Evolutionary conservation across 306 rosid genomes (phyloP).

Genomic region (Prunus davidiana): DNA sequence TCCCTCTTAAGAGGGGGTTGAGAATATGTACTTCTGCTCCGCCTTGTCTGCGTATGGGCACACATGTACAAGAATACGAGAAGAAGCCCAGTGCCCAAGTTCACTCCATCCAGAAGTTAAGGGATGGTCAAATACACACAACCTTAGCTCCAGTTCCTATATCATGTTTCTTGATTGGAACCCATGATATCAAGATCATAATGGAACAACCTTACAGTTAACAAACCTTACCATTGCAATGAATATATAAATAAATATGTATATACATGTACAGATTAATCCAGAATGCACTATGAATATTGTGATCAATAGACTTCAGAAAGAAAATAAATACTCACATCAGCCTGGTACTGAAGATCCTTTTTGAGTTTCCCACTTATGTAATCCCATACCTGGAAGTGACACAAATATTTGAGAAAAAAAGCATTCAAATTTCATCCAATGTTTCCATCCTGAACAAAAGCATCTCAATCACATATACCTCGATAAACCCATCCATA

Average conservation of each 20-base stretch:
- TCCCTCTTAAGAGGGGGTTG: neutral
- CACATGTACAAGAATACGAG: neutral
- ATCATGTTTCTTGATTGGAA: neutral
- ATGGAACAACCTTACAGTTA: neutral
- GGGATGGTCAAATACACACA: neutral
- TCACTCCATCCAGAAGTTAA: neutral
- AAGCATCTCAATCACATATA: slow-evolving; percentile 27
- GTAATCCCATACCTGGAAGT: slow-evolving; percentile 89
- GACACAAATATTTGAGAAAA: slow-evolving; percentile 9
- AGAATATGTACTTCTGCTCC: neutral
- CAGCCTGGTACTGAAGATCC: slow-evolving; percentile 99
- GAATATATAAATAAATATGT: neutral
- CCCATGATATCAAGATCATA: neutral
- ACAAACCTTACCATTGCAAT: neutral
- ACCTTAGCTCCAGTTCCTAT: neutral
- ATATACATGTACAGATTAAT: neutral
- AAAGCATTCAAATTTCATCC: slow-evolving; percentile 12
- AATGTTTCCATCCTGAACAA: neutral
- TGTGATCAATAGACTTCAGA: neutral
- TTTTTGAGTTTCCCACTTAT: slow-evolving; percentile 96
- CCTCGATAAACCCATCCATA: slow-evolving; percentile 98
- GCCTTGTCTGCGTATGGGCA: neutral
- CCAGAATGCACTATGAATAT: neutral
- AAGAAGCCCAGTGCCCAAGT: neutral
- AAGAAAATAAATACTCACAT: slow-evolving; percentile 52